Evolutionary conservation across 1,284 basidiomycete species (phyloP), one percentile per base, ranked within the genome.

Genomic region (Termitomyces sp.): DNA sequence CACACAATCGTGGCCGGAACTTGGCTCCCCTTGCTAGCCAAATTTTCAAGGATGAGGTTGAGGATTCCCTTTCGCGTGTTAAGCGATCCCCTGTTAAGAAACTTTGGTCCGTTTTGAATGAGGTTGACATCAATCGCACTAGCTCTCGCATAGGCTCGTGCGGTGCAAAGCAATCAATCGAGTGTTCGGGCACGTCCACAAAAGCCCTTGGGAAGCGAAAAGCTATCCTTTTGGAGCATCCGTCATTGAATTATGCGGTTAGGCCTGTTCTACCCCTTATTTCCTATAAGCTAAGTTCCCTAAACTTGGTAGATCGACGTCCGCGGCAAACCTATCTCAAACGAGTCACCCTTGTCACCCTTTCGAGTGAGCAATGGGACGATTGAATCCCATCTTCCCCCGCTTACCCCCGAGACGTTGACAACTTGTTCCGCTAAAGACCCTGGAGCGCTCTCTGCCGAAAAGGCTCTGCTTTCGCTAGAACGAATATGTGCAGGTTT

Each of bases 401-500:
- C 45, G 34, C 51, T 30, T 44, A 44, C 30, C 17, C 44, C 48
- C n/a, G n/a, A 40, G 21, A 44, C 36, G 2, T 21, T 21, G 34
- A 26, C 3, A 21, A 43, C 50, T 17, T 34, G 36, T 47, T 41
- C 55, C 51, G 15, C 28, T 39, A 21, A 30, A 31, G 39, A 56
- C 40, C 36, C 10, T 12, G 52, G 50, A 5, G 44, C 46, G 24
- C 34, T 58, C 26, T 59, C 56, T 33, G 50, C 56, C 31, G 47
- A 38, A 38, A 38, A 38, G 24, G 24, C 47, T 13, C 59, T 67
- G 24, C 58, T 58, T 26, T 70, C 68, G 33, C 56, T 67, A 39
- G 65, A 70, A 59, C 64, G 63, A n/a, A 65, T 70, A 17, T 60
- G 67, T 50, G 61, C 65, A 28, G 58, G 61, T 31, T 68, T 70